These are phyloP conservation scores for Coccomyxa subellipsoidea DNA, from an alignment of 163 green algal species.

Conservation along the genomic window DNA sequence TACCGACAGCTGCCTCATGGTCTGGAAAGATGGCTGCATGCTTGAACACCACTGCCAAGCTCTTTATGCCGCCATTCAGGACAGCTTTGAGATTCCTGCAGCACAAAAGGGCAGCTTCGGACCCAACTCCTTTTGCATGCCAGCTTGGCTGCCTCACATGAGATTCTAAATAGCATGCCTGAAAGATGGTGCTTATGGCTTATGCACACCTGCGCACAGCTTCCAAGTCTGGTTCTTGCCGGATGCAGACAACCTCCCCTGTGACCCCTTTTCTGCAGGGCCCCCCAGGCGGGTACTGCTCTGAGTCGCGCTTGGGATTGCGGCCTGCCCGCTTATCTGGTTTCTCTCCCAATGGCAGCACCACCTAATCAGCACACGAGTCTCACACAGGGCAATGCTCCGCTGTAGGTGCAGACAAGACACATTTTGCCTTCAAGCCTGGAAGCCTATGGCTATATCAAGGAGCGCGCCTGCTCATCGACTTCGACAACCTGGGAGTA, in stretches of 20 bases:
- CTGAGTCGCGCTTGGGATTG: constrained; percentile 25
- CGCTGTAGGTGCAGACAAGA: too few relatives aligned
- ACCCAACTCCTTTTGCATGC: neutral
- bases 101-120: neutral
- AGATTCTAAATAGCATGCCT: constrained; percentile 39
- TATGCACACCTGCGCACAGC: constrained; percentile 26
- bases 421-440: neutral
- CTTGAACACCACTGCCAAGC: constrained; percentile 90
- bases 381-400: too few relatives aligned
- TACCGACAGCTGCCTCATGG: constrained; percentile 81
- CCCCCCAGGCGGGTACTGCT: constrained; percentile 36
- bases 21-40: constrained; percentile 88
- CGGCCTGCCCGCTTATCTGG: constrained; percentile 32
- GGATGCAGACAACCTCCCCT: constrained; percentile 70
- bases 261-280: constrained; percentile 42
- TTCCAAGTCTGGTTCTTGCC: constrained; percentile 53
- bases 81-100: constrained; percentile 38
- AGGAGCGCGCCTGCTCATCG: constrained; percentile 63
- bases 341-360: constrained; percentile 24
- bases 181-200: neutral
- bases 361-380: constrained; percentile 16
- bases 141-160: neutral
- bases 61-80: constrained; percentile 64
- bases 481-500: constrained; percentile 87
- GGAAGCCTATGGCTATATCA: too few relatives aligned